Percentiles rank a stretch among this genome's conserved stretches.
Conservation (phyloP, 768 basidiomycete species). For the Psilocybe sp. region DNA sequence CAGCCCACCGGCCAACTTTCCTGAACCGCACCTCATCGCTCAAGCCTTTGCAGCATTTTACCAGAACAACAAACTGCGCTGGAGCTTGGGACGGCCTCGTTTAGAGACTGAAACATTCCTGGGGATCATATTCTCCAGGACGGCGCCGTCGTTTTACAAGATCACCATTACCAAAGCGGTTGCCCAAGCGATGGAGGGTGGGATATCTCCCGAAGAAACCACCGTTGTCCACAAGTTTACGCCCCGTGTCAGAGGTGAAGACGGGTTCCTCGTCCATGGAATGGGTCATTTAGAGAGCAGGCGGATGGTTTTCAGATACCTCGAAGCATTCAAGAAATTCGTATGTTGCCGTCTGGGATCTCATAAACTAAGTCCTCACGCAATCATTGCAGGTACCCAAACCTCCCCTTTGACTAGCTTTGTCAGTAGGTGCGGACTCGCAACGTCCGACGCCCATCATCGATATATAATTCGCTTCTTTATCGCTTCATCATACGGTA, state of each 20-base stretch:
- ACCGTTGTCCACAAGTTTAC: background rate
- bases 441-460: too few relatives aligned
- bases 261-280: background rate
- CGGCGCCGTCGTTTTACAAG: slow-evolving; percentile 3
- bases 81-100: background rate
- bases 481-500: too few relatives aligned
- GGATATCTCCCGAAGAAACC: background rate
- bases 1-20: background rate
- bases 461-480: too few relatives aligned
- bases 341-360: too few relatives aligned
- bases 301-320: background rate
- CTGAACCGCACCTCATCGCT: slow-evolving; percentile 1
- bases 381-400: too few relatives aligned
- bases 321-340: slow-evolving; percentile 1
- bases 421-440: too few relatives aligned
- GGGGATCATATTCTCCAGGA: background rate
- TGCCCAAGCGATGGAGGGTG: background rate
- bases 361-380: too few relatives aligned
- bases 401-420: too few relatives aligned
- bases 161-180: background rate
- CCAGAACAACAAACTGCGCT: background rate
- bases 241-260: background rate
- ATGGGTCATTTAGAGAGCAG: background rate
- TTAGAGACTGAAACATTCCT: background rate
- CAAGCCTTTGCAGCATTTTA: background rate